Percentiles rank a stretch among this genome's conserved stretches.
Conservation (phyloP, 2,329 filamentous ascomycete species). For the Corynespora cassiicola region DNA sequence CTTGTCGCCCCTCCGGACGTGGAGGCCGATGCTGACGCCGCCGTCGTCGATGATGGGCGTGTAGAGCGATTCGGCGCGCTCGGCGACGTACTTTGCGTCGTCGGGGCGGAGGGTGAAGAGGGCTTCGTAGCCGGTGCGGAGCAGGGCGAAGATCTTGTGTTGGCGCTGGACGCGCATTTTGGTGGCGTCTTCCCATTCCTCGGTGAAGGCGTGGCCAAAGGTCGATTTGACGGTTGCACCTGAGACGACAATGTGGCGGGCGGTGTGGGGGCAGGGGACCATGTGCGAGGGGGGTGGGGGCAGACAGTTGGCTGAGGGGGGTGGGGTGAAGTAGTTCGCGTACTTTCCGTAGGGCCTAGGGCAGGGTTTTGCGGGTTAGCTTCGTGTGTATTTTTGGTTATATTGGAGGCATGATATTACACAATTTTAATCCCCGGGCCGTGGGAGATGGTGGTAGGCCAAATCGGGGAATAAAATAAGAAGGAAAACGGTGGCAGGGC, state of each 20-base stretch:
- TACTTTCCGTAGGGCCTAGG: conserved; percentile 79
- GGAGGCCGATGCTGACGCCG: conserved; percentile 71
- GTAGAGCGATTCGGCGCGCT: conserved; percentile 64
- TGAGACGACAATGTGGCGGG: conserved; percentile 77
- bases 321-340: conserved; percentile 72
- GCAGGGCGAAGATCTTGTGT: conserved; percentile 70
- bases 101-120: conserved; percentile 73
- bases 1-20: conserved; percentile 80
- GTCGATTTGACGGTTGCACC: conserved; percentile 69
- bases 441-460: not conserved
- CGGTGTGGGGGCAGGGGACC: conserved; percentile 78
- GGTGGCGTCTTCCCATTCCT: conserved; percentile 58
- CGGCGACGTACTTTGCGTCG: conserved; percentile 69
- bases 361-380: too few species aligned
- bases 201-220: conserved; percentile 67
- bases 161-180: conserved; percentile 60
- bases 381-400: too few species aligned
- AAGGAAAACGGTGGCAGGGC: too few species aligned
- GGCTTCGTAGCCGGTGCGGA: conserved; percentile 73
- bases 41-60: conserved; percentile 52
- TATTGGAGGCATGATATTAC: too few species aligned
- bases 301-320: conserved; percentile 69
- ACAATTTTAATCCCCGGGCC: not conserved
- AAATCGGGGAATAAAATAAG: too few species aligned
- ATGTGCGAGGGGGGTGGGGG: conserved; percentile 78